These are phyloP conservation scores for Macadamia tetraphylla DNA, from an alignment of 164 flowering plant species.

Conservation along the genomic window DNA sequence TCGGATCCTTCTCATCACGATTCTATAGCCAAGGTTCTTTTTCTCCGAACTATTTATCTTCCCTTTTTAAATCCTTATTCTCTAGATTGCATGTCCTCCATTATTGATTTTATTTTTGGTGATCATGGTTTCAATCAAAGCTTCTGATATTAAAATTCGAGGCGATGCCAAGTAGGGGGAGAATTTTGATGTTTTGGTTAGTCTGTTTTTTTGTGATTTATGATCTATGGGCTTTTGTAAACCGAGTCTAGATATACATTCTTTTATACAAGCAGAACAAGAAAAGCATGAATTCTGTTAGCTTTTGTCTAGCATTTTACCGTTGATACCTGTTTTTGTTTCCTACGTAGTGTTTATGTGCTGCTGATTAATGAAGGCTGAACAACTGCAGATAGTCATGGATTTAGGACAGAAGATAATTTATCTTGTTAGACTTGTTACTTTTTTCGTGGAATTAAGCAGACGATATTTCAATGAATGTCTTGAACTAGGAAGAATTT, in stretches of 20 bases:
- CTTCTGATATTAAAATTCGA: not conserved
- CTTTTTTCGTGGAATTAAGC: not conserved
- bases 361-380: too few relatives aligned
- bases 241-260: not conserved
- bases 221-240: not conserved
- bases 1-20: slow-evolving; percentile 39
- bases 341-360: too few relatives aligned
- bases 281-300: not conserved
- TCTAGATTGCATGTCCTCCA: not conserved
- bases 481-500: too few relatives aligned
- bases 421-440: too few relatives aligned
- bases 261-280: not conserved
- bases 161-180: not conserved
- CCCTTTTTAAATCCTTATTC: not conserved
- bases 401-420: too few relatives aligned
- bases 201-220: not conserved
- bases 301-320: too few relatives aligned
- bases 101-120: too few relatives aligned
- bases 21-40: slow-evolving; percentile 41
- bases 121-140: too few relatives aligned
- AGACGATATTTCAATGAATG: not conserved
- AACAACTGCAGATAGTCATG: too few relatives aligned
- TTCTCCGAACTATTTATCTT: not conserved
- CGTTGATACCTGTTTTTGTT: too few relatives aligned
- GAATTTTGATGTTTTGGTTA: not conserved